Percentiles rank a stretch among this genome's conserved stretches.
These are phyloP conservation scores for Tillandsia leiboldiana DNA, from an alignment of 176 grass and related monocot genomes.

Conservation along the genomic window DNA sequence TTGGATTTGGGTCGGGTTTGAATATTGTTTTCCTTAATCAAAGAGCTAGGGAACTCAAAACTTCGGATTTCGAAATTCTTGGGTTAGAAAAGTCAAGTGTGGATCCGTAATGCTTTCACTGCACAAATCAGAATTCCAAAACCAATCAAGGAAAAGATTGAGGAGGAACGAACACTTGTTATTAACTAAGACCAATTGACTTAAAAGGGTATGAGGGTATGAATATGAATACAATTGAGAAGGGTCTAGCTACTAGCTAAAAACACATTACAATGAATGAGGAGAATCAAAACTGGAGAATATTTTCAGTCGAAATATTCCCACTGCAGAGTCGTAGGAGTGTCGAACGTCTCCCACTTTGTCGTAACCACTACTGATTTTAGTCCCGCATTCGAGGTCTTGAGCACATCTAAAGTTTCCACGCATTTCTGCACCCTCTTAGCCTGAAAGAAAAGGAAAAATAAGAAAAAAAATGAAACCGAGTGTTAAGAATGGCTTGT, in stretches of 20 bases:
- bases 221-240: neutral
- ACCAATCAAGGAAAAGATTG: neutral
- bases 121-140: neutral
- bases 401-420: slow-evolving; percentile 77
- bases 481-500: no score
- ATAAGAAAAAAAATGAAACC: neutral
- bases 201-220: no score
- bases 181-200: neutral
- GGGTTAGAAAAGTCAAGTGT: no score
- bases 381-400: slow-evolving; percentile 56
- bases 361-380: slow-evolving; percentile 56
- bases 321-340: slow-evolving; percentile 55
- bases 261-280: neutral
- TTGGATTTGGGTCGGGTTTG: no score
- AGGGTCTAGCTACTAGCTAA: neutral
- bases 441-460: slow-evolving; percentile 34
- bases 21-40: no score
- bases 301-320: slow-evolving; percentile 73
- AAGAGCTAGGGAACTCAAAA: no score
- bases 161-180: neutral
- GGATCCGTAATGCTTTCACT: neutral
- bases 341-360: slow-evolving; percentile 88
- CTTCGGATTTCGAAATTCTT: no score
- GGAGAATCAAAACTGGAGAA: slow-evolving; percentile 8
- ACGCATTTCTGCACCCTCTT: slow-evolving; percentile 98